Percentiles rank a stretch among this genome's conserved stretches.
These are phyloP conservation scores for Russula virescens DNA, from an alignment of 768 basidiomycete species.

Conservation along the genomic window DNA sequence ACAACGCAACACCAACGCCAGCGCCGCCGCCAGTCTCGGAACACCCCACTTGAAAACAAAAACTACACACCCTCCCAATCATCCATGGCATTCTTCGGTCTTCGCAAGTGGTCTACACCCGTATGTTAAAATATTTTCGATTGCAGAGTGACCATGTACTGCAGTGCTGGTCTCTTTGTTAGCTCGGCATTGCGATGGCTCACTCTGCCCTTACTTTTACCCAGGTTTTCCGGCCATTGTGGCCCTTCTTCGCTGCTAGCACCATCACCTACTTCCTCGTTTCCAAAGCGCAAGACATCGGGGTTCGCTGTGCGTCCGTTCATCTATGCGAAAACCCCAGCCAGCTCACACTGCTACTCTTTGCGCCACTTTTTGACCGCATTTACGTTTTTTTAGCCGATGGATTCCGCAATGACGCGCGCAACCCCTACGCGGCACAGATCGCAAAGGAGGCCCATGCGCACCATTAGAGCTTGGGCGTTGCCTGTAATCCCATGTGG, in stretches of 20 bases:
- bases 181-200: not conserved
- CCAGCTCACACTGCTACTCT: not conserved
- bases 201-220: constrained; percentile 7
- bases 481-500: constrained; percentile 4
- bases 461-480: constrained; percentile 30
- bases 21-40: not conserved
- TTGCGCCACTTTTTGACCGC: not conserved
- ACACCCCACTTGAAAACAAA: not conserved
- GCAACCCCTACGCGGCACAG: constrained; percentile 77
- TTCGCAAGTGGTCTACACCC: constrained; percentile 78
- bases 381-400: constrained; percentile 40
- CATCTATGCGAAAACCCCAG: not conserved
- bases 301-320: constrained; percentile 58
- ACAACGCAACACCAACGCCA: not conserved
- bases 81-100: constrained; percentile 67
- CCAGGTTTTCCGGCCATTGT: constrained; percentile 68
- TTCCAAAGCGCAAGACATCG: constrained; percentile 58
- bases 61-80: not conserved
- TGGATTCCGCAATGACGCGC: constrained; percentile 65
- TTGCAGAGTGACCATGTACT: not conserved
- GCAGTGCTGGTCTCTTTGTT: constrained; percentile 6
- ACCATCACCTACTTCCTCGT: constrained; percentile 62
- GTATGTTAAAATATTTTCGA: constrained; percentile 37
- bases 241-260: constrained; percentile 73
- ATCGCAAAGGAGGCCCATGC: constrained; percentile 53